Evolutionary conservation across 768 basidiomycete genomes (phyloP), one percentile per base, ranked within the genome.

Genomic region (Rhodotorula graminis): DNA sequence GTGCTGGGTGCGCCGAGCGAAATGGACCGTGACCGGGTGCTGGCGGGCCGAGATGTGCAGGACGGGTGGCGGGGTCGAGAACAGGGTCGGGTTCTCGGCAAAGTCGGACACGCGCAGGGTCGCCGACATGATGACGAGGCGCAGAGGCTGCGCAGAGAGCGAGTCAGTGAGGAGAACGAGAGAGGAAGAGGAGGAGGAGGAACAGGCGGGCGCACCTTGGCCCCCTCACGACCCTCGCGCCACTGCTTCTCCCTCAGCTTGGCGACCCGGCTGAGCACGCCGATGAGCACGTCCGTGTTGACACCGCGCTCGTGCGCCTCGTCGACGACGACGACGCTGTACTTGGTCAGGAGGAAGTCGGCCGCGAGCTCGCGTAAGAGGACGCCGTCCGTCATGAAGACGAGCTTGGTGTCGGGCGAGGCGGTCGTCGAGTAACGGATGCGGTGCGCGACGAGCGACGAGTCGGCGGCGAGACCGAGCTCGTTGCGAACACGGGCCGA

Each of bases 361-460:
- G 87, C 87, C 0, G 92, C 89, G 31, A 98, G 84, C 81, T 99
- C 96, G 67, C 96, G 88, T 25, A 99, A 84, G 47, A 99, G 83
- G 40, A 99, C 93, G 83, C 96, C 96, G 78, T 99, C 96, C 12
- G 96, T 99, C 94, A 98, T 97, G 84, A 98, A 99, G 81, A 98
- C 97, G 84, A 99, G 93, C 15, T 88, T 88, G 3, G 96, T 99
- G 31, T 87, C 85, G 1, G 92, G 85, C 8, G 93, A 93, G 0
- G 93, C 89, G 1, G 93, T 97, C 2, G 92, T 90, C 76, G 97
- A 95, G 79, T 98, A 99, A 72, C 96, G 90, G 72, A 99, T 97
- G 80, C 97, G 94, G 81, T 98, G 94, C 0, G 96, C 95, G 12
- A 98, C 92, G 37, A 86, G 84, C 1, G 89, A 88, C 0, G 81